Evolutionary conservation across 352 stramenopile genomes (phyloP).

Genomic region (Globisporangium nagaii): DNA sequence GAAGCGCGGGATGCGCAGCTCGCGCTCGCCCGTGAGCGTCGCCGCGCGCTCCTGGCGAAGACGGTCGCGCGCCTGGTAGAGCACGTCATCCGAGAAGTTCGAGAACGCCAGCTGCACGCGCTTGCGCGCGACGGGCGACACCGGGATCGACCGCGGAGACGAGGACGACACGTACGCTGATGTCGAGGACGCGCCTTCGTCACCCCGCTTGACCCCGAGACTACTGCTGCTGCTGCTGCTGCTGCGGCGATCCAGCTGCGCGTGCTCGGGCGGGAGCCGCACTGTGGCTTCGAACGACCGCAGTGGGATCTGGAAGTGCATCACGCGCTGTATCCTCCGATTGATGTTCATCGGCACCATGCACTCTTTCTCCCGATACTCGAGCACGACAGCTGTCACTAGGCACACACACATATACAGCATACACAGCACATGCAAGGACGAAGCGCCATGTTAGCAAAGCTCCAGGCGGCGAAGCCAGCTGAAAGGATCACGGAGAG

Average conservation of each 20-base stretch:
- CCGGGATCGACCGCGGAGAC: constrained; percentile 80
- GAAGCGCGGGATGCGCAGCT: constrained; percentile 63
- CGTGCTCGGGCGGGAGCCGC: constrained; percentile 43
- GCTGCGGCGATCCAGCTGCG: constrained; percentile 3
- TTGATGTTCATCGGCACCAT: constrained; percentile 81
- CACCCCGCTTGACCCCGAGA: too few relatives aligned
- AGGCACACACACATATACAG: neutral
- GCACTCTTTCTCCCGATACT: constrained; percentile 84
- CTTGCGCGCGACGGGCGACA: constrained; percentile 62
- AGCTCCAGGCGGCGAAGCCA: too few relatives aligned
- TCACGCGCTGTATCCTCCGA: constrained; percentile 80
- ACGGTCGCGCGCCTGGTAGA: constrained; percentile 78
- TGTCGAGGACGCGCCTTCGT: neutral
- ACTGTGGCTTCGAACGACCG: constrained; percentile 83
- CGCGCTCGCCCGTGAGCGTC: constrained; percentile 52
- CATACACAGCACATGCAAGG: neutral
- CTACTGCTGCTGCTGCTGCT: neutral
- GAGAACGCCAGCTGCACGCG: constrained; percentile 74
- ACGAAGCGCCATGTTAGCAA: too few relatives aligned
- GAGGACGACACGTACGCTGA: constrained; percentile 27
- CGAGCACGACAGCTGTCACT: constrained; percentile 83
- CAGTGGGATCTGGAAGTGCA: constrained; percentile 85
- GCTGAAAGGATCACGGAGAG: too few relatives aligned
- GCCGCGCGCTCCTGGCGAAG: constrained; percentile 68
- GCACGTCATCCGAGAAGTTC: constrained; percentile 79